phyloP scores from a whole-genome alignment of 2,329 filamentous ascomycete species.

The Neonectria magnoliae region DNA sequence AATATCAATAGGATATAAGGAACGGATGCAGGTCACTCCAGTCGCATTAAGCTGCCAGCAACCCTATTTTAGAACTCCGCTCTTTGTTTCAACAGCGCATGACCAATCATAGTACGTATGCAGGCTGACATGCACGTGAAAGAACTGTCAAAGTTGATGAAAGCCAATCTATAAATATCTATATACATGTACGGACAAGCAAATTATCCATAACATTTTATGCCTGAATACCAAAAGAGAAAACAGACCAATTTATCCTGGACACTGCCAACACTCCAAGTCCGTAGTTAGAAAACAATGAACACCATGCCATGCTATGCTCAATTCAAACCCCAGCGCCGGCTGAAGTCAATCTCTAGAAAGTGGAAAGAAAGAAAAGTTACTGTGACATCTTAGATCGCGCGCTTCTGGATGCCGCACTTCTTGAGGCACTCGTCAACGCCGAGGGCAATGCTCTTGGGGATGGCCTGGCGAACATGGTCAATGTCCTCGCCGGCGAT shows the following conservation, averaged over 20 bases:
- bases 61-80: background rate
- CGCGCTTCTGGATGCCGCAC: conserved; percentile 53
- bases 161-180: conserved; percentile 17
- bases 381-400: conserved; percentile 20
- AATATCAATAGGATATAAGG: background rate
- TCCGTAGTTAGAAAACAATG: background rate
- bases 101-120: conserved; percentile 1
- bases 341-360: background rate
- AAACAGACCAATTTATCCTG: conserved; percentile 8
- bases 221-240: background rate
- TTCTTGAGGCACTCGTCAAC: conserved; percentile 61
- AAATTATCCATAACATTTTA: background rate
- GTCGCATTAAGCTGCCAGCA: background rate
- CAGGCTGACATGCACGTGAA: conserved; percentile 9
- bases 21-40: background rate
- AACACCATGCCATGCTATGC: background rate
- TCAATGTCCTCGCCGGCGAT: conserved; percentile 59
- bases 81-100: background rate
- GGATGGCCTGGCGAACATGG: conserved; percentile 52
- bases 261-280: background rate
- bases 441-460: conserved; percentile 60
- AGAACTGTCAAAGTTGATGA: background rate
- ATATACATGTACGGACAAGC: background rate
- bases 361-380: background rate
- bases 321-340: conserved; percentile 5